Base-by-base conservation (phyloP, 495 filamentous ascomycete genomes). In the Tuber aestivum region DNA sequence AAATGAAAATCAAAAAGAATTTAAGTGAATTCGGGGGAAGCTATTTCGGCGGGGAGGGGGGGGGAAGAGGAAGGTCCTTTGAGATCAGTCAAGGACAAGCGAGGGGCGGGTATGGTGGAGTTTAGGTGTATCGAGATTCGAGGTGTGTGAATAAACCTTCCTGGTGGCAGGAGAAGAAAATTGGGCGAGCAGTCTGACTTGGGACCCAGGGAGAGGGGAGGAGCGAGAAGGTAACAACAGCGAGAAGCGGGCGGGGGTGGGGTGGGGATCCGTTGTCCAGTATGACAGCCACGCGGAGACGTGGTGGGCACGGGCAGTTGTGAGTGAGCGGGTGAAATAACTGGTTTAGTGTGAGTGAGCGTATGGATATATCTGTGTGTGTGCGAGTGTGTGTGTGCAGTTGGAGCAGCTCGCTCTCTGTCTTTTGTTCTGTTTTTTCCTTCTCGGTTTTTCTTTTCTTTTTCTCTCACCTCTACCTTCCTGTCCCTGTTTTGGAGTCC, bases 11-110 rank as follows among this genome's bases (percentile, higher is more conserved):
- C 10, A 27, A 32, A 61, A 65, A 65, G 56, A 12, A 65, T 65
- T 65, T 35, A 65, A 65, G 56, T 65, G 27, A 65, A 65, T 65
- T 65, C 27, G 56, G 56, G 56, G 27, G 56, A 35, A 35, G 35
- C 35, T 65, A 65, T 65, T 65, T 79, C 69, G 77, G 69, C 70
- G 73, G 73, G 41, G 41, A 35, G 69, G 69, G 41, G 42, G 69
- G 69, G 70, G 76, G 38, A 16, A 18, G 56, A 65, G 56, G 56
- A 32, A 32, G 35, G 56, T 35, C 56, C 56, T 65, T 65, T 35
- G 56, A 65, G 56, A 65, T 65, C 56, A 65, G 56, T 65, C 27
- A 65, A 65, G 32, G 56, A 65, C 56, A 65, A 35, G 56, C 32
- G 56, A 65, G 35, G 56, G 56, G 56, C 27, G 56, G 56, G 56